Base-by-base conservation (phyloP, 2,329 filamentous ascomycete species). In the Raffaelea ambrosiae region DNA sequence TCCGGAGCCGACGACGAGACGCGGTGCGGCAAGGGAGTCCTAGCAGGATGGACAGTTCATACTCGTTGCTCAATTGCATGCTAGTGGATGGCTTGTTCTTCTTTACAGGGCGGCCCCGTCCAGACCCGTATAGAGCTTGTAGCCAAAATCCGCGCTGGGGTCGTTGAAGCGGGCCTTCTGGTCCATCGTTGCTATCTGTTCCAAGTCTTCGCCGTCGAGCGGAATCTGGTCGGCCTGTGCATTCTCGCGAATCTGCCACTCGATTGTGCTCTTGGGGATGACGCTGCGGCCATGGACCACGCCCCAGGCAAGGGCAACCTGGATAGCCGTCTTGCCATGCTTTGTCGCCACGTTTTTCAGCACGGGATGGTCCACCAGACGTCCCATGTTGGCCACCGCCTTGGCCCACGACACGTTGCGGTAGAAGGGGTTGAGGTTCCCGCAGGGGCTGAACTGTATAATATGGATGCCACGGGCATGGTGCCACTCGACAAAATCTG, bases 211-310 rank as follows among this genome's bases (percentile, higher is more conserved):
- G 3, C 26, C 47, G 23, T 35, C 47, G 11, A 48, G 47, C 36
- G 19, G 22, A 26, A 47, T 23, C 35, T 38, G 5, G 29, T 47
- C 45, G 2, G 45, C 49, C 61, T 69, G 56, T 54, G 72, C 66
- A 66, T 88, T 88, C 67, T 78, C 83, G 61, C 77, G 73, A 56
- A 86, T 86, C 40, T 82, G 73, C 46, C 69, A 73, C 10, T 79
- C 79, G 20, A 79, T 85, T 41, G 78, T 80, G 66, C 79, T 84
- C 76, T 86, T 86, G 57, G 82, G 81, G 50, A 86, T 69, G 31
- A 85, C 82, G 33, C 77, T 72, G 60, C 84, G 84, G 49, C 82
- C 81, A 46, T 81, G 73, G 48, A 73, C 72, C 36, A 84, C 63
- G 47, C 80, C 83, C 82, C 82, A 86, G 38, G 77, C 77, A 51